Base-by-base conservation (phyloP, 768 basidiomycete genomes). In the Mycena galericulata region DNA sequence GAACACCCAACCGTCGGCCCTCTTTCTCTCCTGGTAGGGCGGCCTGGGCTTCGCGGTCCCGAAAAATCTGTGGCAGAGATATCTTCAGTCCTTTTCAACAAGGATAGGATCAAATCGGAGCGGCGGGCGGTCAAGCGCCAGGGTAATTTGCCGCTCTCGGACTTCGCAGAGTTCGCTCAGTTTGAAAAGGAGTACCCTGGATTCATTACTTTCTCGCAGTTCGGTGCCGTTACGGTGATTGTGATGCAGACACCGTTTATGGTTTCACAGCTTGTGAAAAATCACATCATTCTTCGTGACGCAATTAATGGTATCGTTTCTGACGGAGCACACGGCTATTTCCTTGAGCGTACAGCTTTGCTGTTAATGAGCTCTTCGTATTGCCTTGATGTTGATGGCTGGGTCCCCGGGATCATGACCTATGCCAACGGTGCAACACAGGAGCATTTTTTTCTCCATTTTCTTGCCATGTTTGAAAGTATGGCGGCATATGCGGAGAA, bases 251-350 rank as follows among this genome's bases (percentile, higher is more conserved):
- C 74, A 11, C 47, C 69, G 9, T 66, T 69, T 30, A 75, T 75
- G 74, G 53, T 49, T 14, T 50, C 67, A 1, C 66, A 71, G 26
- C 54, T 74, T 1, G 58, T 73, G 15, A 74, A 61, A 38, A 38
- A 4, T 15, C 46, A 46, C 5, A 10, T 41, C 10, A 50, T 49
- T 17, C 34, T 20, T 9, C 34, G 36, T 2, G 59, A 61, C 8
- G 59, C 80, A 9, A 54, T 81, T 29, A 81, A 81, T 69, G 80
- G 81, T 0, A 57, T 80, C 27, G 75, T 81, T 11, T 77, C 75
- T 26, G 79, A 81, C 70, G 81, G 76, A 0, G 79, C 80, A 2
- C 80, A 82, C 66, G 75, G 77, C 2, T 82, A 64, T 56, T 82
- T 77, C 76, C 51, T 34, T 18, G 72, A 76, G 8, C 65, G 60